A percentile compares a stretch with the other conserved stretches of the same genome.
Conservation (phyloP, 2,329 filamentous ascomycete species). For the Penicillium sp. region DNA sequence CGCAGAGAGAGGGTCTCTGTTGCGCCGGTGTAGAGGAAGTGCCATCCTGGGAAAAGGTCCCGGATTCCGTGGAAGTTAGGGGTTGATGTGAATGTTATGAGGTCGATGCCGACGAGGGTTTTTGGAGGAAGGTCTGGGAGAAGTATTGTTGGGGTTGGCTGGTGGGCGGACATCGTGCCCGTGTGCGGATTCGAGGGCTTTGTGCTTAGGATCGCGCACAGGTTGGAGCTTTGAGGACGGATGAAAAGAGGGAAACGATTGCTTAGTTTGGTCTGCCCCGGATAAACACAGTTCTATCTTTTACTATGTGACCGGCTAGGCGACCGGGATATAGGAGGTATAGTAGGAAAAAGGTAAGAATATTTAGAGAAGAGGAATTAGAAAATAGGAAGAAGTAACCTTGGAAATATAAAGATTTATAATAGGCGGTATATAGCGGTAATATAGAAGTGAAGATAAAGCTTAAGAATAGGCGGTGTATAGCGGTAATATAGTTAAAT, state of each 20-base stretch:
- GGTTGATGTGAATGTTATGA: slow-evolving; percentile 62
- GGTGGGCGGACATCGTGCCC: slow-evolving; percentile 19
- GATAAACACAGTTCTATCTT: not conserved
- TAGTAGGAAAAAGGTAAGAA: no score
- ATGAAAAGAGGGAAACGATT: not conserved
- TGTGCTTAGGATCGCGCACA: not conserved
- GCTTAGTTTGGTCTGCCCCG: not conserved
- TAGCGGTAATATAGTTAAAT: no score
- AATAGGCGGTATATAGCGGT: no score
- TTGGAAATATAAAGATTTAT: no score
- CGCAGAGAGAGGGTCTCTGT: slow-evolving; percentile 58
- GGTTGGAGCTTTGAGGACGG: not conserved
- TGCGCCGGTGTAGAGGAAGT: slow-evolving; percentile 61
- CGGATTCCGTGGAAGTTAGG: slow-evolving; percentile 61
- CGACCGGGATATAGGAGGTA: no score
- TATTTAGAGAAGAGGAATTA: no score
- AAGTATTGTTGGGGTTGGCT: slow-evolving; percentile 43
- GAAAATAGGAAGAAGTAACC: no score
- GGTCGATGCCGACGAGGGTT: slow-evolving; percentile 51
- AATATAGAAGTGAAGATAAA: no score
- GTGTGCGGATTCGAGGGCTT: not conserved
- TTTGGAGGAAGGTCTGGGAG: slow-evolving; percentile 46
- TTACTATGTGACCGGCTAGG: no score
- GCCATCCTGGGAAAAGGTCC: slow-evolving; percentile 56
- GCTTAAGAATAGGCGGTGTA: no score